Evolutionary conservation across 805 yeast species (phyloP), one percentile per base, ranked within the genome.

Genomic region (Teunomyces funiuensis): DNA sequence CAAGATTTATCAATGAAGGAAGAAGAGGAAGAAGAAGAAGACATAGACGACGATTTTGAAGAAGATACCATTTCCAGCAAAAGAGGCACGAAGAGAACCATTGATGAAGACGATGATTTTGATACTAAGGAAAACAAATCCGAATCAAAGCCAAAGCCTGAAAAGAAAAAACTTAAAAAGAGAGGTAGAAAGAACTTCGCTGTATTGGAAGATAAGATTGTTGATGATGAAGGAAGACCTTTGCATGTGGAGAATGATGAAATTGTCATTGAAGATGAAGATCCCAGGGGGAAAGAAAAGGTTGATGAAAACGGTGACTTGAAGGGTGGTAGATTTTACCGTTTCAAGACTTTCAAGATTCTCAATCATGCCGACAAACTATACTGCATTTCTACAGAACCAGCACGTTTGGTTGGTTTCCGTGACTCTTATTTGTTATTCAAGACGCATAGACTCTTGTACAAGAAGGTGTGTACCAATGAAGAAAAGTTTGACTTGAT

Each of bases 341-440:
- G 90, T 44, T 80, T 83, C 41, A 77, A 83, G 45, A 76, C 85
- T 0, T 86, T 86, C 61, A 82, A 81, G 5, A 70, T 85, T 6
- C 57, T 69, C 30, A 82, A 80, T 4, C 71, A 79, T 41, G 97
- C 96, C 6, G 78, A 80, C 15, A 74, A 82, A 49, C 71, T 82
- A 43, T 93, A 80, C 62, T 90, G 91, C 96, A 77, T 93, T 36
- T 83, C 96, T 2, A 90, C 98, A 0, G 99, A 93, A 58, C 96
- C 97, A 2, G 97, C 99, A 1, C 77, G 98, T 52, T 81, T 91
- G 55, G 88, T 91, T 46, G 98, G 97, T 3, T 87, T 89, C 66
- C 76, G 97, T 52, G 97, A 91, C 58, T 87, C 96, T 2, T 89
- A 91, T 55, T 70, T 89, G 40, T 72, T 91, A 45, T 89, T 91